These are phyloP conservation scores for Alternaria arbusti DNA, from an alignment of 2,329 filamentous ascomycete species.

Conservation along the genomic window DNA sequence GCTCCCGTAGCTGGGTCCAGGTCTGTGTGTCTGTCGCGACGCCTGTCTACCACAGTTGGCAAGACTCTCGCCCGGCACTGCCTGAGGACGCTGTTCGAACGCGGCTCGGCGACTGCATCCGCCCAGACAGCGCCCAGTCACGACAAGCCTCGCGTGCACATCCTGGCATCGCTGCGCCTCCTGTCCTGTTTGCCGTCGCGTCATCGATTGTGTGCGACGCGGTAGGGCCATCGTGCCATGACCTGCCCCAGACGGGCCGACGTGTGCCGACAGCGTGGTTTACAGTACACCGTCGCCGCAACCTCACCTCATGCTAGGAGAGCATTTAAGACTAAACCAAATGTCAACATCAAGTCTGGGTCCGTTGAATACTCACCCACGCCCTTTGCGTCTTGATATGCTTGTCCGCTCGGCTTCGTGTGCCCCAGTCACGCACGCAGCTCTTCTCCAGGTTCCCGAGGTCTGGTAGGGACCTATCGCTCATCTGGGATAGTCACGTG, in stretches of 20 bases:
- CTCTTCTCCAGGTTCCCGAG: neutral
- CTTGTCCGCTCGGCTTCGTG: neutral
- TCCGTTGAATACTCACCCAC: neutral
- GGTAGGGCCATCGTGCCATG: neutral
- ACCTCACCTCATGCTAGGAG: neutral
- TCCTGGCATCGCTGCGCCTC: conserved; percentile 4
- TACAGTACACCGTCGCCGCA: neutral
- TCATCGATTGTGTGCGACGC: conserved; percentile 9
- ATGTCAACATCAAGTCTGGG: neutral
- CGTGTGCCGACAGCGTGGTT: neutral
- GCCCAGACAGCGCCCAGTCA: conserved; percentile 14
- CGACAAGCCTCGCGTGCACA: conserved; percentile 13
- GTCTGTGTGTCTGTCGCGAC: neutral
- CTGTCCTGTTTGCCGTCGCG: neutral
- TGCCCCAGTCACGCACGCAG: neutral
- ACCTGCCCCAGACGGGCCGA: conserved; percentile 5
- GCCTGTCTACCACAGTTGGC: neutral
- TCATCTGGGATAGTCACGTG: neutral
- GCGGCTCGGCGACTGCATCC: conserved; percentile 3
- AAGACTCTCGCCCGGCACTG: neutral
- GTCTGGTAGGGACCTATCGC: neutral
- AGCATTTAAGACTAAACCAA: neutral
- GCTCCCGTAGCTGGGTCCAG: neutral
- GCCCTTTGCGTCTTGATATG: neutral
- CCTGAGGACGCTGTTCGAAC: neutral